These are phyloP conservation scores for Xylariaceae sp. DNA, from an alignment of 2,329 filamentous ascomycete genomes.

Conservation along the genomic window DNA sequence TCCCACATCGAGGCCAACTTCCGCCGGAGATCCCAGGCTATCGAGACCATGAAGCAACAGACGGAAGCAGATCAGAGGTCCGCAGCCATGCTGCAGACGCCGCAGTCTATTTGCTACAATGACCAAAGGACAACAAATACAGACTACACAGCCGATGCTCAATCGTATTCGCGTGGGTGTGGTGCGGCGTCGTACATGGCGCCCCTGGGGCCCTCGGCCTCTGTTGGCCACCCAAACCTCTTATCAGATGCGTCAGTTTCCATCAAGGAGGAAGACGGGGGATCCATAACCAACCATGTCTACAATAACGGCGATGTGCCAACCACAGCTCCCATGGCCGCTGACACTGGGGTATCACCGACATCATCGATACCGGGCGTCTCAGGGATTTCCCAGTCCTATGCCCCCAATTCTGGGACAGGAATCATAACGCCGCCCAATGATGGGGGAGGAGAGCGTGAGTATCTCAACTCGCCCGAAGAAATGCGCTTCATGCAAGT, in stretches of 20 bases:
- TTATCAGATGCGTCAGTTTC: constrained; percentile 15
- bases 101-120: constrained; percentile 19
- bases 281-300: constrained; percentile 15
- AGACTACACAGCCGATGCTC: constrained; percentile 15
- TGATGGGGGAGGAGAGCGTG: constrained; percentile 37
- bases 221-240: constrained; percentile 17
- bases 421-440: constrained; percentile 33
- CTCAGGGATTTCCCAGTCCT: constrained; percentile 23
- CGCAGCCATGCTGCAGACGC: constrained; percentile 15
- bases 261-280: constrained; percentile 17
- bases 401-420: constrained; percentile 21
- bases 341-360: constrained; percentile 27
- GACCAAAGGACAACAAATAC: constrained; percentile 16
- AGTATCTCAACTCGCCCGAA: constrained; percentile 65
- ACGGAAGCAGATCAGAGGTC: constrained; percentile 14
- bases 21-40: constrained; percentile 14
- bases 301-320: constrained; percentile 31
- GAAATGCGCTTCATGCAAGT: constrained; percentile 87
- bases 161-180: constrained; percentile 20
- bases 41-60: constrained; percentile 12
- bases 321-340: constrained; percentile 30
- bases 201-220: constrained; percentile 16
- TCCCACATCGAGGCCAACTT: constrained; percentile 18
- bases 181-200: constrained; percentile 20
- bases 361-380: constrained; percentile 20